Evolutionary conservation across 2,329 filamentous ascomycete genomes (phyloP), one percentile per base, ranked within the genome.

Genomic region (Ceratocystis smalleyi): DNA sequence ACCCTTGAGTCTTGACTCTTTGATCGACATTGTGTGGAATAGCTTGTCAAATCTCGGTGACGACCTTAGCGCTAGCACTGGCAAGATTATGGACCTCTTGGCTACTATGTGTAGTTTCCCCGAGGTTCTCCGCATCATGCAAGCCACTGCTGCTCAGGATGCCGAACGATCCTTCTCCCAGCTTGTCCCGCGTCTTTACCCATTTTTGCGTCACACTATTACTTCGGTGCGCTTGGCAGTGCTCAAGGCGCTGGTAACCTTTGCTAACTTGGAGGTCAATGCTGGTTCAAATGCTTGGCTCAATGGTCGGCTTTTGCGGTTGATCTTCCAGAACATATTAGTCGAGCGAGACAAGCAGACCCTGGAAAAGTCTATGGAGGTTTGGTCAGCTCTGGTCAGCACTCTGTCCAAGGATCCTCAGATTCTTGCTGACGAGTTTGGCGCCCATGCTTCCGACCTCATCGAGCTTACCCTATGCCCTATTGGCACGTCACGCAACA

Each of bases 11-110:
- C 79, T 99, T 40, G 85, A 91, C 67, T 81, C 82, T 35, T 83
- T 99, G 47, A 95, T 96, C 73, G 87, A 88, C 71, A 95, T 97
- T 66, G 91, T 99, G 32, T 99, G 94, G 94, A 89, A 95, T 71
- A 97, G 94, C 76, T 79, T 99, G 27, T 95, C 92, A 2, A 95
- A 95, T 72, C 79, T 99, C n/a, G 91, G 92, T 68, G 94, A 99
- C 72, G 94, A 99, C 72, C 80, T 99, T 19, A 97, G 91, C 73
- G 94, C 94, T 3, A 97, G 94, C 73, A 99, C 95, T 8, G 94
- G 94, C 59, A 95, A 91, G 65, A 95, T 99, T 64, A 99, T 99
- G 95, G 95, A 99, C 73, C 82, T 99, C 49, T 80, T 99, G 19
- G 94, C 95, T 15, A 97, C 94, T 67, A 83, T 99, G 1, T 99